Conservation (phyloP, 768 basidiomycete genomes). For the Terana coerulea region DNA sequence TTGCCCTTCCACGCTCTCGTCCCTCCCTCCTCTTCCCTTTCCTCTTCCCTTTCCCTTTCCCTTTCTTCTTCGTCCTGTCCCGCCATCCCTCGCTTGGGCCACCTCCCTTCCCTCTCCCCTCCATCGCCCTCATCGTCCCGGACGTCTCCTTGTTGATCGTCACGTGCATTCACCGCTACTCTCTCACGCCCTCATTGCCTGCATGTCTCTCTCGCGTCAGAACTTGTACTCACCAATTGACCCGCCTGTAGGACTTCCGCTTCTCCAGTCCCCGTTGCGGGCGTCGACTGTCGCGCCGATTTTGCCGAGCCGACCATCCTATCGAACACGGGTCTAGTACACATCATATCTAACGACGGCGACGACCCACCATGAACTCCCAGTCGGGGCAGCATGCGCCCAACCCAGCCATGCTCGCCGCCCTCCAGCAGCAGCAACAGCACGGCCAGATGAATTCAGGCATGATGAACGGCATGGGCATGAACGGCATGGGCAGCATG, state of each 20-base stretch:
- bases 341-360: not conserved
- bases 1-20: not conserved
- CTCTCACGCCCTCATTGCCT: constrained; percentile 1
- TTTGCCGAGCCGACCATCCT: no score
- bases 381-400: constrained; percentile 6
- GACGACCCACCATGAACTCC: constrained; percentile 7
- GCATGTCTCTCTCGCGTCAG: constrained; percentile 1
- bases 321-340: not conserved
- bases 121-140: not conserved
- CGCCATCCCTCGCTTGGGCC: not conserved
- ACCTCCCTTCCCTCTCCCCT: not conserved
- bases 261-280: not conserved
- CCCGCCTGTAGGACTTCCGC: not conserved
- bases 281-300: no score
- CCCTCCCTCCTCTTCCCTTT: not conserved
- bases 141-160: constrained; percentile 7
- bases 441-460: constrained; percentile 13
- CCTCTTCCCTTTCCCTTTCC: not conserved
- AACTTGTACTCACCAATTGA: not conserved
- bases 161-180: constrained; percentile 7
- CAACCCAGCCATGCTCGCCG: constrained; percentile 11
- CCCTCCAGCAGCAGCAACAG: constrained; percentile 13
- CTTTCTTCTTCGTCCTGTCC: not conserved
- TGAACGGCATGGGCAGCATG: constrained; percentile 17
- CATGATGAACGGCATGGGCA: constrained; percentile 15